These are phyloP conservation scores for Candida maltosa DNA, from an alignment of 805 yeast genomes.

Conservation along the genomic window DNA sequence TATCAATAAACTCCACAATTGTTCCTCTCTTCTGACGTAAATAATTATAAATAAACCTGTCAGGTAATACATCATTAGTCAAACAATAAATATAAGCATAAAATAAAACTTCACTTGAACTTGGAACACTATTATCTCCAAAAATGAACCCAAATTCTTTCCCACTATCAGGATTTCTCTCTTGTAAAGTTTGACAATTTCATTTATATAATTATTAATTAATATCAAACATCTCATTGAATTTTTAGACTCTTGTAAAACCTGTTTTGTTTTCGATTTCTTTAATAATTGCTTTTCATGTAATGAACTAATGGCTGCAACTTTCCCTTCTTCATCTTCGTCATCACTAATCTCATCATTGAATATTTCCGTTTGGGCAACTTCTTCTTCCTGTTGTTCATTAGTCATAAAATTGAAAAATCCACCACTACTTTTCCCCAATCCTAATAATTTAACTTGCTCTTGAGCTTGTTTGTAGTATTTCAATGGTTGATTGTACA, in stretches of 20 bases:
- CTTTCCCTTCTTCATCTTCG: constrained; percentile 17
- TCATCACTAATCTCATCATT: constrained; percentile 16
- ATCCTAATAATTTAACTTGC: constrained; percentile 28
- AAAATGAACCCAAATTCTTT: constrained; percentile 5
- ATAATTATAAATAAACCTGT: constrained; percentile 35
- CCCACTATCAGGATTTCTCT: constrained; percentile 13
- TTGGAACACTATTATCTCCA: constrained; percentile 7
- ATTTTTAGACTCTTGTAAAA: constrained; percentile 29
- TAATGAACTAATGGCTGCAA: constrained; percentile 33
- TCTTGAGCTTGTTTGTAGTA: constrained; percentile 36
- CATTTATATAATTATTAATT: constrained; percentile 16
- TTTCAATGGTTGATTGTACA: constrained; percentile 62
- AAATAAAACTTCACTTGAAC: constrained; percentile 36
- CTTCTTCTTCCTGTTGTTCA: constrained; percentile 8
- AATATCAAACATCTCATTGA: constrained; percentile 29
- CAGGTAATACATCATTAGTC: constrained; percentile 34
- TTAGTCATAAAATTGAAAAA: constrained; percentile 24
- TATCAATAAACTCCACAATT: constrained; percentile 14
- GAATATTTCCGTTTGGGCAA: constrained; percentile 28
- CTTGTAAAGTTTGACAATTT: constrained; percentile 13
- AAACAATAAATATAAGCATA: constrained; percentile 35
- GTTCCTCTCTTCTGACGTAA: constrained; percentile 28
- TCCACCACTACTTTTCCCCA: constrained; percentile 19
- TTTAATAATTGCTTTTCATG: constrained; percentile 35
- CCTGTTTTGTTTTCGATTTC: constrained; percentile 28